These are phyloP conservation scores for peach (Prunus persica) DNA, from an alignment of 306 rosid genomes.

Conservation along the genomic window DNA sequence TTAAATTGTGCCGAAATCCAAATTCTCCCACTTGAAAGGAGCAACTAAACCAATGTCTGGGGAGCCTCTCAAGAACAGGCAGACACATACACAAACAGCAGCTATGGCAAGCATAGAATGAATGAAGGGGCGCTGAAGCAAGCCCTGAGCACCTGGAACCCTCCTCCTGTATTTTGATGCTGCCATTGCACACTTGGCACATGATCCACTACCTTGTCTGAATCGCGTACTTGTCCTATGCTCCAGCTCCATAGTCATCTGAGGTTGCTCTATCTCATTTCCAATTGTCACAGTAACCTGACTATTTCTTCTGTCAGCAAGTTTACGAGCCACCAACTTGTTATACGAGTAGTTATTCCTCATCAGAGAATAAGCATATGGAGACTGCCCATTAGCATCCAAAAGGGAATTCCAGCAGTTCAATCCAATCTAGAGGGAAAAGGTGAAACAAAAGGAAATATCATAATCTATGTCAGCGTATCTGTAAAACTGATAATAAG, in stretches of 20 bases:
- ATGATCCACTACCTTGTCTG: slow-evolving; percentile 45
- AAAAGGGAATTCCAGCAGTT: slow-evolving; percentile 71
- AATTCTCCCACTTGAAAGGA: slow-evolving; percentile 84
- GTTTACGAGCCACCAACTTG: slow-evolving; percentile 62
- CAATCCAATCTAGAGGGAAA: slow-evolving; percentile 61
- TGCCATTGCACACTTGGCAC: slow-evolving; percentile 60
- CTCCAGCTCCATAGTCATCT: slow-evolving; percentile 33
- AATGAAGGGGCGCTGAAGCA: slow-evolving; percentile 66
- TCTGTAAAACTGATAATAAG: neutral
- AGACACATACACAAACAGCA: slow-evolving; percentile 94
- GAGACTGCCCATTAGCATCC: slow-evolving; percentile 74
- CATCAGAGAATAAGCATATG: slow-evolving; percentile 68
- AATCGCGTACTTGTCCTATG: slow-evolving; percentile 20
- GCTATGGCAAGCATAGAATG: slow-evolving; percentile 84
- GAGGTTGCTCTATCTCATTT: slow-evolving; percentile 38
- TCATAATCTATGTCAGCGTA: neutral
- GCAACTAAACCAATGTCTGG: slow-evolving; percentile 67
- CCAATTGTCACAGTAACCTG: slow-evolving; percentile 62
- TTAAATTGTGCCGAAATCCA: slow-evolving; percentile 65
- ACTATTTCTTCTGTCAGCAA: slow-evolving; percentile 49
- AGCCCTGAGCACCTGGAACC: slow-evolving; percentile 58
- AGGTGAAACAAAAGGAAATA: slow-evolving; percentile 1
- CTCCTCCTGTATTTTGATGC: slow-evolving; percentile 42
- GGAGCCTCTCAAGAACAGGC: slow-evolving; percentile 70
- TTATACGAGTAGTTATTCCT: slow-evolving; percentile 67